Conservation (phyloP, 108 stramenopile species). For the Mayamaea pseudoterrestris region DNA sequence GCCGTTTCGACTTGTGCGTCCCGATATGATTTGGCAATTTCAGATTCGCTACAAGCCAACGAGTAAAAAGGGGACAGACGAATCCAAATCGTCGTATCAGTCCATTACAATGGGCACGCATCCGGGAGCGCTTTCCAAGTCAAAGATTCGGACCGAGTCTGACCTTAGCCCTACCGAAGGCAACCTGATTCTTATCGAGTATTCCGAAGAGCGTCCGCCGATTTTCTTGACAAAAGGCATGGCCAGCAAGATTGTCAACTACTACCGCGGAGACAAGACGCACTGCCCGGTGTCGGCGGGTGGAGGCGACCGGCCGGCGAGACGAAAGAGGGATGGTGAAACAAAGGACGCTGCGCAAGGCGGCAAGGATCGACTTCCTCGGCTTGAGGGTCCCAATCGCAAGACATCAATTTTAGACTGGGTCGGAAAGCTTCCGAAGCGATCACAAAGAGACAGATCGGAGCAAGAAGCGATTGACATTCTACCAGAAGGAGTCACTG, state of each 20-base stretch:
- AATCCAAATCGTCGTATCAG: slow-evolving; percentile 32
- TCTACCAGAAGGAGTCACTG: slow-evolving; percentile 80
- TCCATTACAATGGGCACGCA: slow-evolving; percentile 26
- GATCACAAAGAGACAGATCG: slow-evolving; percentile 41
- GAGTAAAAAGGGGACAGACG: slow-evolving; percentile 15
- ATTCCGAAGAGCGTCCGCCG: slow-evolving; percentile 76
- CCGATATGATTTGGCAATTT: slow-evolving; percentile 68
- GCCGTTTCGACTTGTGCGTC: slow-evolving; percentile 41
- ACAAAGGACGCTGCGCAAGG: background rate
- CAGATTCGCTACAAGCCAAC: slow-evolving; percentile 42
- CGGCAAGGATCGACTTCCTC: slow-evolving; percentile 29
- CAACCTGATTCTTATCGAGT: slow-evolving; percentile 66
- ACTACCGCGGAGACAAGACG: slow-evolving; percentile 77
- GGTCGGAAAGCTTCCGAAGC: slow-evolving; percentile 59
- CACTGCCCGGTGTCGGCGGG: slow-evolving; percentile 77
- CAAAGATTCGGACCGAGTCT: slow-evolving; percentile 64
- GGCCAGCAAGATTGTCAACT: slow-evolving; percentile 78
- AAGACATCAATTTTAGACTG: slow-evolving; percentile 50
- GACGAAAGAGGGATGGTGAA: slow-evolving; percentile 20
- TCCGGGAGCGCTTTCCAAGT: slow-evolving; percentile 53
- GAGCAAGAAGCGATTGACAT: slow-evolving; percentile 43
- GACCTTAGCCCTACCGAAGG: slow-evolving; percentile 69
- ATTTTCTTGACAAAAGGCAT: slow-evolving; percentile 74
- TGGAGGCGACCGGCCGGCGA: slow-evolving; percentile 74
- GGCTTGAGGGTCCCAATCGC: slow-evolving; percentile 50